A percentile compares a stretch with the other conserved stretches of the same genome.
Conservation (phyloP, 2,329 filamentous ascomycete genomes). For the Arthrobotrys musiformis region DNA sequence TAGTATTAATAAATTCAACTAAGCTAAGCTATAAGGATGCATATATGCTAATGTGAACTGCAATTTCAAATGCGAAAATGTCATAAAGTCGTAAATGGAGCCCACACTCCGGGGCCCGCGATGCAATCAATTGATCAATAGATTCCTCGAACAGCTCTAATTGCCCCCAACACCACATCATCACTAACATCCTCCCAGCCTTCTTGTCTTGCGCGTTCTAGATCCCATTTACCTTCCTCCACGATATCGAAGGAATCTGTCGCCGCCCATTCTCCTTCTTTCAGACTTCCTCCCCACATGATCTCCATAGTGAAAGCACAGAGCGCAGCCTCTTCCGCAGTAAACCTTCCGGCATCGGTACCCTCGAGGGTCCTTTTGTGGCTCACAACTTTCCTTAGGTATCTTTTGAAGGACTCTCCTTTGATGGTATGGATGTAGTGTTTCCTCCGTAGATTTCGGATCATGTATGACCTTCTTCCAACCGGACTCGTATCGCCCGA, state of each 20-base stretch:
- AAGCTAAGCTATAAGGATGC: too few species aligned
- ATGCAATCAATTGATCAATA: background rate
- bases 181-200: constrained; percentile 38
- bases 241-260: constrained; percentile 40
- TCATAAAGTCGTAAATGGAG: background rate
- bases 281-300: constrained; percentile 33
- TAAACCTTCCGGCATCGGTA: constrained; percentile 4
- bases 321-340: constrained; percentile 18
- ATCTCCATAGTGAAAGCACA: constrained; percentile 29
- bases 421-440: constrained; percentile 14
- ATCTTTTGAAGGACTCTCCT: constrained; percentile 15
- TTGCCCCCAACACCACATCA: constrained; percentile 16
- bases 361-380: background rate
- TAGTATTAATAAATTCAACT: too few species aligned
- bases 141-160: background rate
- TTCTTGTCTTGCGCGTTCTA: background rate
- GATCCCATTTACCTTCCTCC: constrained; percentile 18
- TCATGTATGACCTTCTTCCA: constrained; percentile 4
- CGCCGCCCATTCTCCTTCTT: constrained; percentile 28
- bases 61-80: background rate
- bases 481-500: background rate
- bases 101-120: background rate
- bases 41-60: too few species aligned
- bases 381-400: background rate
- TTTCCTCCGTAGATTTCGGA: constrained; percentile 17